These are phyloP conservation scores for Eucalyptus rudis DNA, from an alignment of 345 rosid species.

Conservation along the genomic window DNA sequence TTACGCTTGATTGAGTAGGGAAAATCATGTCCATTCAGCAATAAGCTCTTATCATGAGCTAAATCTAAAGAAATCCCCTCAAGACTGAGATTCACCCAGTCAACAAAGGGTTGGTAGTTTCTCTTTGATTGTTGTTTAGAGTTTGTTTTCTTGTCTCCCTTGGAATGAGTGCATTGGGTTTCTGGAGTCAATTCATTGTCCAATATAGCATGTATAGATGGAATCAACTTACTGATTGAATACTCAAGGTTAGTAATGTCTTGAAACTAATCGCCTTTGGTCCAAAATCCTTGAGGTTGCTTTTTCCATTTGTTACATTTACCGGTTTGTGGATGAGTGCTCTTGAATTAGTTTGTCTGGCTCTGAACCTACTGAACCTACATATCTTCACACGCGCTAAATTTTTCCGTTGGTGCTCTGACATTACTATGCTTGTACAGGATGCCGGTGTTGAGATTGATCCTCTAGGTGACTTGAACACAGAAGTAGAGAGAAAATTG, in stretches of 20 bases:
- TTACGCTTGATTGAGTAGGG: neutral
- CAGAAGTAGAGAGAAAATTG: constrained; percentile 77
- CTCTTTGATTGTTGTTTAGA: neutral
- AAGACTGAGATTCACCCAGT: neutral
- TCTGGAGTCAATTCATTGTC: neutral
- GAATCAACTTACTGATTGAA: neutral
- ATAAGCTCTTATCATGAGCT: neutral
- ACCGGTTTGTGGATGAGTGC: neutral
- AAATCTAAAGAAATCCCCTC: neutral
- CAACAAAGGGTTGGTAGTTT: neutral
- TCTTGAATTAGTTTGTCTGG: neutral
- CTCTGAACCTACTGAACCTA: neutral
- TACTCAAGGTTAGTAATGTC: neutral
- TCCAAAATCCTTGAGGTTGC: neutral
- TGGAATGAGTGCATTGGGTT: neutral
- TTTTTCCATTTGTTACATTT: neutral
- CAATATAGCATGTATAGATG: neutral
- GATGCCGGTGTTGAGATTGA: constrained; percentile 74
- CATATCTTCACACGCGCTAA: neutral
- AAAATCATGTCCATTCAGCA: neutral
- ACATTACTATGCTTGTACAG: constrained; percentile 19
- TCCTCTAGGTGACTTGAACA: constrained; percentile 82
- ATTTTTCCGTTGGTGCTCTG: neutral
- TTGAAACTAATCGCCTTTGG: neutral
- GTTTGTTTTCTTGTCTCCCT: neutral